phyloP scores from a whole-genome alignment of 73 alveolate genomes.

The Paramecium sexaurelia region DNA sequence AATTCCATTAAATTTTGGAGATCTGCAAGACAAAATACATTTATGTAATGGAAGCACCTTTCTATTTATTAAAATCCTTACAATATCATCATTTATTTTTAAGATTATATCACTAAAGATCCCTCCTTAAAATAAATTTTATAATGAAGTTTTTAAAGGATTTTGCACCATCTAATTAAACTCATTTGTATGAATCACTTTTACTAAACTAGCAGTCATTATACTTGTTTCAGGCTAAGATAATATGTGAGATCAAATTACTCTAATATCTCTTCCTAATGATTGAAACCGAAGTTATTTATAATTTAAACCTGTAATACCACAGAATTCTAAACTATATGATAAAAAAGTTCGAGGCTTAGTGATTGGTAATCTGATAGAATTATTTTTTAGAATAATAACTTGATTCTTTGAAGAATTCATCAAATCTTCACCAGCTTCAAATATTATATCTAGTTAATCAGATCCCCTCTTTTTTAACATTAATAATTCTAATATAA shows the following conservation, averaged over 20 bases:
- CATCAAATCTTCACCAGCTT: constrained; percentile 71
- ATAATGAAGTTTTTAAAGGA: constrained; percentile 61
- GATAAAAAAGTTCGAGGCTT: constrained; percentile 62
- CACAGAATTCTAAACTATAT: constrained; percentile 68
- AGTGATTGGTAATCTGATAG: constrained; percentile 57
- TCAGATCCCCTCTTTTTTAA: constrained; percentile 22
- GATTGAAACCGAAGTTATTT: constrained; percentile 55
- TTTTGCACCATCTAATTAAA: constrained; percentile 43
- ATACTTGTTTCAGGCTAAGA: constrained; percentile 53
- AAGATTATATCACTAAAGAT: constrained; percentile 32
- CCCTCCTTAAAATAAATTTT: constrained; percentile 54
- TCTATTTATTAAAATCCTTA: background rate
- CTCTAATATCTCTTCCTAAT: constrained; percentile 33
- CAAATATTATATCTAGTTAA: constrained; percentile 55
- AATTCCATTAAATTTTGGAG: constrained; percentile 68
- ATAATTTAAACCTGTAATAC: constrained; percentile 62
- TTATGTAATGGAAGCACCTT: constrained; percentile 59
- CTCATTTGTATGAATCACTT: constrained; percentile 61
- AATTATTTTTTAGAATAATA: constrained; percentile 50
- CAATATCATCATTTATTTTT: constrained; percentile 49
- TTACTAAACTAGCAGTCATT: constrained; percentile 62
- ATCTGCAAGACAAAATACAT: constrained; percentile 65
- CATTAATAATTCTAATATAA: background rate
- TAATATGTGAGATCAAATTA: background rate
- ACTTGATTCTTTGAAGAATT: constrained; percentile 44